Evolutionary conservation across 768 basidiomycete species (phyloP), one percentile per base, ranked within the genome.

Genomic region (Kwoniella sp.): DNA sequence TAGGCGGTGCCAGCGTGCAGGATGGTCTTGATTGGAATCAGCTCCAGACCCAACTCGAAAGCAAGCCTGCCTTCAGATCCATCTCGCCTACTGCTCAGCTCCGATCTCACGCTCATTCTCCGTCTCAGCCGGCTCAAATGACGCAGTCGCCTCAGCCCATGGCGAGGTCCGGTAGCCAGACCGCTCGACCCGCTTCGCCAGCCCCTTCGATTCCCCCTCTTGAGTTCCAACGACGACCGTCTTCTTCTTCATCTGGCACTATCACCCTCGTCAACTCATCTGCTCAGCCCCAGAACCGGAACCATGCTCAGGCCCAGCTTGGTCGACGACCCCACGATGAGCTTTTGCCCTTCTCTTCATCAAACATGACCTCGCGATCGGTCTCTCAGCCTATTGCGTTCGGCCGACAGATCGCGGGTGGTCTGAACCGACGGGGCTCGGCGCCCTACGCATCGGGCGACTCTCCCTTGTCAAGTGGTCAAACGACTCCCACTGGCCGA

Each of bases 21-120:
- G 64, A 67, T 9, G 69, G 67, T 9, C 61, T 70, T 26, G 71
- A 73, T 48, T 78, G 76, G 76, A 68, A 68, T 28, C 47, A 59
- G 38, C 65, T 78, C 11, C 58, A 64, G 17, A 63, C 72, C 29
- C 68, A 73, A 47, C 57, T 78, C 7, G 69, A 67, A n/a, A 34
- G 51, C 30, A 69, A 68, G 28, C 76, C 76, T 11, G 76, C 74
- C 26, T 78, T 78, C 69, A 54, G 76, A 29, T 78, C 76, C 13
- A 78, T 78, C 59, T 75, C 74, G 26, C 71, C 76, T 63, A 69
- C 70, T 20, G 68, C 76, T 26, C 67, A 72, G 30, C 63, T 78
- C 8, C 58, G 74, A 28, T 78, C 76, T 23, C 72, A 73, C 37
- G 53, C 66, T 20, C 67, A 75, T 58, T 9, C 69, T 37, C 58